Conservation (phyloP, 192 early-diverging fungal genomes). For the Coemansia reversa region DNA sequence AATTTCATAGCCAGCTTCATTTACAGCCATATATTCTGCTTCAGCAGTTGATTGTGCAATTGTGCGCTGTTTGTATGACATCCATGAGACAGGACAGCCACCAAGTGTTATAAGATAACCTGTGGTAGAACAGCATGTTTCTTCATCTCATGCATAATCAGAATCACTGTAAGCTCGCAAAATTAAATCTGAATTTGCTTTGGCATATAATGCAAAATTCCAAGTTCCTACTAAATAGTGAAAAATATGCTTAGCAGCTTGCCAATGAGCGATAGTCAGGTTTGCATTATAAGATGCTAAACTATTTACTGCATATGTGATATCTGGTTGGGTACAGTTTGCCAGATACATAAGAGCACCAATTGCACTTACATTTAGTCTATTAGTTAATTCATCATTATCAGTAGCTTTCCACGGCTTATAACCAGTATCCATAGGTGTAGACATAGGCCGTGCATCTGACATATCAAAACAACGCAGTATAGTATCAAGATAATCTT, state of each 20-base stretch:
- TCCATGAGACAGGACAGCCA: not conserved
- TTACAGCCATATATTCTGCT: not conserved
- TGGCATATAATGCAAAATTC: not conserved
- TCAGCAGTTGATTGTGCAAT: not conserved
- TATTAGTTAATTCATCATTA: not conserved
- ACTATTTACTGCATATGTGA: not conserved
- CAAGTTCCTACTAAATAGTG: not conserved
- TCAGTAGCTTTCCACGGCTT: not conserved
- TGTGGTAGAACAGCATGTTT: not conserved
- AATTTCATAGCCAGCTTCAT: not conserved
- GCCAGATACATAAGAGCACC: not conserved
- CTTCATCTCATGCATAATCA: not conserved
- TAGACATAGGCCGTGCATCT: not conserved
- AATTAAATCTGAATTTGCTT: not conserved
- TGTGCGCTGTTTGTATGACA: not conserved
- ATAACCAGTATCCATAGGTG: not conserved
- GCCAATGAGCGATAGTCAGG: not conserved
- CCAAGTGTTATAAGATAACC: not conserved
- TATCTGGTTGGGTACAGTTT: not conserved
- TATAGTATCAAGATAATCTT: too few relatives aligned
- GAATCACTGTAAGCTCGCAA: not conserved
- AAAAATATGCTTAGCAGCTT: not conserved
- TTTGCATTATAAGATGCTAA: not conserved
- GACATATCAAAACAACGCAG: not conserved
- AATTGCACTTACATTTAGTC: not conserved